Conservation (phyloP, 768 basidiomycete species). For the Tremella fuciformis region DNA sequence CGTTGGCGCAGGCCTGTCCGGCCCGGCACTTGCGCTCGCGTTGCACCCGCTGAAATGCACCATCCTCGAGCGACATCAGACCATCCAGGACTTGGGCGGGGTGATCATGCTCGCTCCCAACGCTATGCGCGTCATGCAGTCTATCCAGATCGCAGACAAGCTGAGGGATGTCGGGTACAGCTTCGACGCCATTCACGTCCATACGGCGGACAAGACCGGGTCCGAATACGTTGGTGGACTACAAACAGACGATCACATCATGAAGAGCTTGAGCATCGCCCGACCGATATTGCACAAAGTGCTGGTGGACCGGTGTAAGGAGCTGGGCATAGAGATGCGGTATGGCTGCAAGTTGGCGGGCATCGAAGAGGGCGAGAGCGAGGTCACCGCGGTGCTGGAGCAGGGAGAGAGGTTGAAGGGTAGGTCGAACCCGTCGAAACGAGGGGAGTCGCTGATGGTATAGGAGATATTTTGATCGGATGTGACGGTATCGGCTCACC, state of each 20-base stretch:
- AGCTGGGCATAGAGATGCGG: slow-evolving; percentile 8
- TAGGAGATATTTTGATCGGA: slow-evolving; percentile 20
- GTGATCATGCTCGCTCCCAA: slow-evolving; percentile 28
- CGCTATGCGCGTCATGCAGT: slow-evolving; percentile 24
- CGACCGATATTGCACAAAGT: slow-evolving; percentile 20
- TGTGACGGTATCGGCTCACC: slow-evolving; percentile 38
- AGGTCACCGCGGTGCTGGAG: slow-evolving; percentile 26
- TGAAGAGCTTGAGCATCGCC: slow-evolving; percentile 27
- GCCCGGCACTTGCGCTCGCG: slow-evolving; percentile 32
- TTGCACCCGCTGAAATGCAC: slow-evolving; percentile 24
- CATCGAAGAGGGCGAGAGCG: slow-evolving; percentile 21
- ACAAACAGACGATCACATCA: too few relatives aligned
- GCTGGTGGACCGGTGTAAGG: slow-evolving; percentile 23
- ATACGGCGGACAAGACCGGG: background rate
- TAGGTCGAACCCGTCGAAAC: background rate
- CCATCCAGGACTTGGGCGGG: slow-evolving; percentile 16
- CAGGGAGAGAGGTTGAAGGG: slow-evolving; percentile 15
- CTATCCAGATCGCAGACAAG: slow-evolving; percentile 23
- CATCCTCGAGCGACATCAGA: slow-evolving; percentile 28
- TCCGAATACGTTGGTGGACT: slow-evolving; percentile 9
- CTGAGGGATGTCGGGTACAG: slow-evolving; percentile 16
- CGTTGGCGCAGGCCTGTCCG: slow-evolving; percentile 25
- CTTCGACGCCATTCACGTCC: slow-evolving; percentile 16
- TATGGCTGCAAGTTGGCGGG: slow-evolving; percentile 14
- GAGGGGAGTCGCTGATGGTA: too few relatives aligned